These are phyloP conservation scores for Paxillus involutus DNA, from an alignment of 768 basidiomycete species.

Conservation along the genomic window DNA sequence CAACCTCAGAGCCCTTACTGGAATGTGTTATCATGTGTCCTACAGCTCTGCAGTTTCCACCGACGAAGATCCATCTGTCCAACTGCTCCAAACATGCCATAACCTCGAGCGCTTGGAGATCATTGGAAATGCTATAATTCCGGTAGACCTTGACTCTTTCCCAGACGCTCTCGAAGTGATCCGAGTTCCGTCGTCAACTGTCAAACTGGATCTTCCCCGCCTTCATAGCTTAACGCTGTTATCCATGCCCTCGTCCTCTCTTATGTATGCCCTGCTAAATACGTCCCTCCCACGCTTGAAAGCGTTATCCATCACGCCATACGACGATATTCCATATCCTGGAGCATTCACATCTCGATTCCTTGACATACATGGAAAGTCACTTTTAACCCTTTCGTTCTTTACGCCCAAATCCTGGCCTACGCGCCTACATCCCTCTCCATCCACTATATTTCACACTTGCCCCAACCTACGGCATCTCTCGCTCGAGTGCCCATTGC, in stretches of 20 bases:
- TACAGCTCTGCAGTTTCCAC: conserved; percentile 22
- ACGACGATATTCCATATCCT: conserved; percentile 64
- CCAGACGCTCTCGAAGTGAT: conserved; percentile 18
- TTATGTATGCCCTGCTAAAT: conserved; percentile 57
- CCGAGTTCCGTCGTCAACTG: conserved; percentile 27
- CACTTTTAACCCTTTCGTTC: conserved; percentile 60
- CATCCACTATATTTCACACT: conserved; percentile 43
- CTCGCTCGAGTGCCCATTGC: conserved; percentile 70
- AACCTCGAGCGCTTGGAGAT: conserved; percentile 66
- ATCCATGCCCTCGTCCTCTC: conserved; percentile 64
- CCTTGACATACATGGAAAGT: conserved; percentile 56
- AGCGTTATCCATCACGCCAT: conserved; percentile 71
- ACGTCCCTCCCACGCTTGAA: conserved; percentile 61
- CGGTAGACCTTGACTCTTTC: conserved; percentile 44
- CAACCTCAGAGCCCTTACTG: conserved; percentile 52
- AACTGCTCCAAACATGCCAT: conserved; percentile 52
- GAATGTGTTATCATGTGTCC: conserved; percentile 50
- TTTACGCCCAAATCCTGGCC: conserved; percentile 74
- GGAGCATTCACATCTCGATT: conserved; percentile 57
- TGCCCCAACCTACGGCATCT: conserved; percentile 65
- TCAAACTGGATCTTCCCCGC: conserved; percentile 50
- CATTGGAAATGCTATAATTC: conserved; percentile 58
- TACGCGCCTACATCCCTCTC: conserved; percentile 55
- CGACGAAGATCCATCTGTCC: conserved; percentile 56
- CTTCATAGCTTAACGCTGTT: conserved; percentile 62